Evolutionary conservation across 805 yeast species (phyloP).

Genomic region (Starmerella potacharoeniae): DNA sequence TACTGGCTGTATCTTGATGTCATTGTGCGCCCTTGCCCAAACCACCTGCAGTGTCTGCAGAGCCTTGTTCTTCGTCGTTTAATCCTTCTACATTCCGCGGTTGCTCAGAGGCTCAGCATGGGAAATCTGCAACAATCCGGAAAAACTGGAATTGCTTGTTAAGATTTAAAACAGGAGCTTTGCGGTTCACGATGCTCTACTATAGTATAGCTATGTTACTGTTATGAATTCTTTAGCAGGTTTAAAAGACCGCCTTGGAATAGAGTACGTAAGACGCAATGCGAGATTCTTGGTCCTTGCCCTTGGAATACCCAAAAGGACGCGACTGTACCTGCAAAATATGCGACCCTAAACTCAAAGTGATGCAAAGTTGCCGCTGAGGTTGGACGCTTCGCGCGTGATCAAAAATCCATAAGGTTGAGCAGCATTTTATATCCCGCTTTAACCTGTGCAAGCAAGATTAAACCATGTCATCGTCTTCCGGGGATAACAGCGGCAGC

Average conservation of each 20-base stretch:
- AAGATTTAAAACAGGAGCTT: too few relatives aligned
- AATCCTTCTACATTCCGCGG: not conserved
- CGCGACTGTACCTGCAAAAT: not conserved
- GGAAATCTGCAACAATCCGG: not conserved
- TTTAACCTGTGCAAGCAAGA: not conserved
- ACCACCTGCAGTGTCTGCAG: not conserved
- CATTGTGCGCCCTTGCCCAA: not conserved
- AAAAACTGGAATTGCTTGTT: too few relatives aligned
- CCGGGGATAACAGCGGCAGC: conserved; percentile 14
- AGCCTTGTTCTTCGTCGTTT: not conserved
- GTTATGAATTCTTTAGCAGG: too few relatives aligned
- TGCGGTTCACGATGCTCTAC: too few relatives aligned
- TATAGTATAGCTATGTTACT: too few relatives aligned
- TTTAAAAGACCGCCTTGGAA: not conserved
- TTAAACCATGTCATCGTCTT: not conserved
- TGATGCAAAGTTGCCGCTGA: not conserved
- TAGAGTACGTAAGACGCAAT: not conserved
- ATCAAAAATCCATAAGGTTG: not conserved
- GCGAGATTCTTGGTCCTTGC: not conserved
- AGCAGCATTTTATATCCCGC: not conserved
- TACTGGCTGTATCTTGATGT: not conserved
- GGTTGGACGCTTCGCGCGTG: not conserved
- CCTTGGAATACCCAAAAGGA: not conserved
- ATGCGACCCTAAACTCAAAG: not conserved
- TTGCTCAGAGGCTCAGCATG: not conserved